Base-by-base conservation (phyloP, 192 early-diverging fungal genomes). In the Diversispora eburnea region DNA sequence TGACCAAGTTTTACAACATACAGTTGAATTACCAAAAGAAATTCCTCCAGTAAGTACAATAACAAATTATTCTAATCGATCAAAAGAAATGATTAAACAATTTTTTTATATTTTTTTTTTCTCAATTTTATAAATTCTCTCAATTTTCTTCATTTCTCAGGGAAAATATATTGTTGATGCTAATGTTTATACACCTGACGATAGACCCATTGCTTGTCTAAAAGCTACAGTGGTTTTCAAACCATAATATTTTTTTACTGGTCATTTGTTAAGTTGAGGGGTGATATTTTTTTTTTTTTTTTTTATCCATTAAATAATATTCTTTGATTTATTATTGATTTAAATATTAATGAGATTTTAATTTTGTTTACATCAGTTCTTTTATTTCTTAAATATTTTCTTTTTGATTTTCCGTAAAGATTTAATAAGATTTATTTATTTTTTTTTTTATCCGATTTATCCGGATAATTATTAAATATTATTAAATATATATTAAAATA, bases 91-190 rank as follows among this genome's bases (percentile, higher is more conserved):
- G n/a, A n/a, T n/a, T n/a, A n/a, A n/a, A 55, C 4, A 43, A 68
- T 47, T 78, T 54, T 12, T 33, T 41, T 8, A 55, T 47, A 60
- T 60, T 17, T 42, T 67, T 20, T 73, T 13, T 9, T 52, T 48
- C 5, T 51, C 8, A 43, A 46, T 42, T 57, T 22, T 5, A 46
- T 43, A 7, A 58, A 51, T 68, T 51, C 25, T 47, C 19, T 8
- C 6, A 3, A 25, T 20, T 33, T 33, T 33, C 2, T 33, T 33
- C 41, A 70, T 59, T 55, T 54, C 59, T 73, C 25, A 88, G 86
- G 86, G 86, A 69, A 84, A 80, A 61, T 88, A 84, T 70, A 75
- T 69, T 42, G 86, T 83, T 41, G 78, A 83, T 54, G 79, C 81
- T 47, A 67, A 79, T 60, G 78, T 81, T 56, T 66, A 49, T 17